Percentiles rank a stretch among this genome's conserved stretches.
These are phyloP conservation scores for Penicillium oxalicum DNA, from an alignment of 2,329 filamentous ascomycete genomes.

Conservation along the genomic window DNA sequence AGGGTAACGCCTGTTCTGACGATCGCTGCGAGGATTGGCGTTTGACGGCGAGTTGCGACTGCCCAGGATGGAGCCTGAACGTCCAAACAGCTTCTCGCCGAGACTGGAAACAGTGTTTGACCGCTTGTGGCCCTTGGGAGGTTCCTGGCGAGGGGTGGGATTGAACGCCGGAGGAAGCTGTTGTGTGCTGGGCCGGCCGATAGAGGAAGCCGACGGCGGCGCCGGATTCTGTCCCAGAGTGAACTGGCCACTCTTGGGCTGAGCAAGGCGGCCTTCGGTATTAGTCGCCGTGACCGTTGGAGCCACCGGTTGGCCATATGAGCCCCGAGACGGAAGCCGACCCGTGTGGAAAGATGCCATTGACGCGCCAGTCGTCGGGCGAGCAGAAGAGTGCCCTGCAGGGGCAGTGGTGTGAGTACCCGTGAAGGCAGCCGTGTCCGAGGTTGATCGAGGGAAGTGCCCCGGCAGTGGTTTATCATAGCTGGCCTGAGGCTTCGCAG, in stretches of 20 bases:
- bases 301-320: conserved; percentile 82
- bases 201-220: conserved; percentile 48
- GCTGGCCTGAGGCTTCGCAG: conserved; percentile 13
- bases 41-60: conserved; percentile 37
- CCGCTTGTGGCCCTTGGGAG: conserved; percentile 54
- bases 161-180: conserved; percentile 55
- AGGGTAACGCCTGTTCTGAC: conserved; percentile 65
- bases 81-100: conserved; percentile 76
- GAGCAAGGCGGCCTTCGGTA: conserved; percentile 81
- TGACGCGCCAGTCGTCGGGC: conserved; percentile 78
- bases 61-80: conserved; percentile 76
- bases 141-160: conserved; percentile 47
- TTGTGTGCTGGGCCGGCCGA: conserved; percentile 55
- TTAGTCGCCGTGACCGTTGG: conserved; percentile 84
- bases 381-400: conserved; percentile 42
- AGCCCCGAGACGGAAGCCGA: conserved; percentile 66
- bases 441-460: conserved; percentile 49
- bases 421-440: conserved; percentile 54
- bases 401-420: conserved; percentile 36
- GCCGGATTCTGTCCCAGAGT: conserved; percentile 55
- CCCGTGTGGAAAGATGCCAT: conserved; percentile 59
- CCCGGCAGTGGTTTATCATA: conserved; percentile 41
- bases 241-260: conserved; percentile 66
- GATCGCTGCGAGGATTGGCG: conserved; percentile 36
- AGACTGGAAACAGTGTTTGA: conserved; percentile 75